Base-by-base conservation (phyloP, 108 stramenopile species). In the Aureococcus anophagefferens region DNA sequence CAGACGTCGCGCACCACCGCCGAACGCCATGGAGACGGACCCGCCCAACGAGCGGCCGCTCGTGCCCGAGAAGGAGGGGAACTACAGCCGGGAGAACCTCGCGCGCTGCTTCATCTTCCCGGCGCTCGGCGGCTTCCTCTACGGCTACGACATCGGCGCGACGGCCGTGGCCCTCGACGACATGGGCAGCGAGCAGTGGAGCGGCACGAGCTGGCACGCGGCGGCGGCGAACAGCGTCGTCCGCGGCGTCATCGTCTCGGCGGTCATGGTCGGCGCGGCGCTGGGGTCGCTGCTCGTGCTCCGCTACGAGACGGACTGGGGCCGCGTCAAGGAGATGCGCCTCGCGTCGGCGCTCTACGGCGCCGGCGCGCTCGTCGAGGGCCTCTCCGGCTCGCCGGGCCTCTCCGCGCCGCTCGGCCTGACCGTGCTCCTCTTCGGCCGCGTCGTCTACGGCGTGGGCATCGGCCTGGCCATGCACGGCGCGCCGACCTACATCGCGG, bases 401-500 rank as follows among this genome's bases (percentile, higher is more conserved):
- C 15, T 13, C 67, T 4, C 7, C 37, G 37, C 37, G 37, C 4
- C 37, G 37, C 4, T 11, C 7, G 37, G 7, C 37, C 37, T 40
- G 7, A 11, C 11, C 37, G 11, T 40, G 7, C 37, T 40, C 37
- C 11, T 4, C 37, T 4, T 4, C 37, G 37, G 7, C 11, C 37
- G 37, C 37, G 37, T 40, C 37, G 11, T 40, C 11, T 40, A 40
- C 37, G 37, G 37, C 31, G 62, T 83, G 15, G 90, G 87, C 30
- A 81, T 88, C 30, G 90, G 87, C 33, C 83, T 91, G 46, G 77
- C 83, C 62, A 89, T 89, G 90, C 84, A 83, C 71, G 73, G 80
- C 0, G 89, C 90, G 32, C 89, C 89, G 18, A 83, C 85, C 13
- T 91, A 89, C 80, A 87, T 91, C 72, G 88, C 82, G 5, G 90